phyloP scores from a whole-genome alignment of 1,284 basidiomycete species.

The Tilletiopsis washingtonensis region DNA sequence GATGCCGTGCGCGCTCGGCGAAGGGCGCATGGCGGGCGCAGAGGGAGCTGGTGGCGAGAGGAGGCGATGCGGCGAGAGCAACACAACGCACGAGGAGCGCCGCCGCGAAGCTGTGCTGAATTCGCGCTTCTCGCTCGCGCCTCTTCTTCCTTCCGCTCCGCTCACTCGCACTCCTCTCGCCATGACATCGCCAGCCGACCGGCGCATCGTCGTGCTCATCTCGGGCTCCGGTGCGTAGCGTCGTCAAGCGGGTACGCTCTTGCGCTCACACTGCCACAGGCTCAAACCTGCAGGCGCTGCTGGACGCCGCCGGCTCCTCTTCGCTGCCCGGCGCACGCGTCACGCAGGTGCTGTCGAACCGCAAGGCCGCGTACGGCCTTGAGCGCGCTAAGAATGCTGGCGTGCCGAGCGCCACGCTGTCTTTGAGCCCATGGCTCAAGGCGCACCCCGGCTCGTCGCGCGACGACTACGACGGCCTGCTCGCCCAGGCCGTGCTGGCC shows the following conservation, averaged over 20 bases:
- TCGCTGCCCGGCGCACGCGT: slow-evolving; percentile 56
- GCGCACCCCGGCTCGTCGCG: slow-evolving; percentile 63
- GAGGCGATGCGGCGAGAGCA: too few species aligned
- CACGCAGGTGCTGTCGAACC: slow-evolving; percentile 78
- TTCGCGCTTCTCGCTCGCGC: too few species aligned
- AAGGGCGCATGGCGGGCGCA: too few species aligned
- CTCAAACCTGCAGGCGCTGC: slow-evolving; percentile 88
- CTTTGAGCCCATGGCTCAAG: slow-evolving; percentile 73
- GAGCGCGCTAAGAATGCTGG: slow-evolving; percentile 68
- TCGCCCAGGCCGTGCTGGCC: slow-evolving; percentile 64
- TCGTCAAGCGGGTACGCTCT: too few species aligned
- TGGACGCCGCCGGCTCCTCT: slow-evolving; percentile 69
- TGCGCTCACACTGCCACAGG: too few species aligned
- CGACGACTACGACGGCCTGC: slow-evolving; percentile 75
- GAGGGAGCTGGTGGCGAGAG: too few species aligned
- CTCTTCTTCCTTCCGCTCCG: too few species aligned
- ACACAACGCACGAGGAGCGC: too few species aligned
- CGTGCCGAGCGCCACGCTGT: slow-evolving; percentile 76
- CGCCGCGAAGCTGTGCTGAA: too few species aligned
- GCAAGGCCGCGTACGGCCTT: slow-evolving; percentile 84
- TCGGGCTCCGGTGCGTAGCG: slow-evolving; percentile 23
- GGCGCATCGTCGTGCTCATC: slow-evolving; percentile 39
- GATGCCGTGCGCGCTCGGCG: slow-evolving; percentile 12
- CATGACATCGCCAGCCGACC: too few species aligned
- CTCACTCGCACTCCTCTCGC: too few species aligned